Conservation (phyloP, 75 land plant genomes). For the Selaginella moellendorffii region DNA sequence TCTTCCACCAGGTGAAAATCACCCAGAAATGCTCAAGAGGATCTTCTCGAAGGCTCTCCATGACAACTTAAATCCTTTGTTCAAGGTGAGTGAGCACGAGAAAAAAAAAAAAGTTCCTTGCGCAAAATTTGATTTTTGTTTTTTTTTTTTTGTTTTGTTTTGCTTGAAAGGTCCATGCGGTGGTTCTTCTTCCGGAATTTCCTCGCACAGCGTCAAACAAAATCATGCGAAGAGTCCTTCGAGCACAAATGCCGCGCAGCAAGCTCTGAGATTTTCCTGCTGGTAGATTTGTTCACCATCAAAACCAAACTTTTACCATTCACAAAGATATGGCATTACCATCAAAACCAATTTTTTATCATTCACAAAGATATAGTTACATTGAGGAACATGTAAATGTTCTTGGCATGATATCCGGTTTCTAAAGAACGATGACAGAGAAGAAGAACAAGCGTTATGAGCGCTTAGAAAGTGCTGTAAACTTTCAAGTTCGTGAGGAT, state of each 20-base stretch:
- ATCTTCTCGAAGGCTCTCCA: conserved; percentile 57
- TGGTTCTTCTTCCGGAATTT: conserved; percentile 40
- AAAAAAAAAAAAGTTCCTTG: not conserved
- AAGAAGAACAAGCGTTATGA: not conserved
- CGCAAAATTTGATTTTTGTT: not conserved
- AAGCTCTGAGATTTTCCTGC: too few species aligned
- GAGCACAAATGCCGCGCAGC: too few species aligned
- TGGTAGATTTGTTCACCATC: too few species aligned
- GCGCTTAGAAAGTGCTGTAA: conserved; percentile 19
- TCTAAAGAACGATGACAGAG: too few species aligned
- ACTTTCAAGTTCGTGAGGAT: conserved; percentile 83
- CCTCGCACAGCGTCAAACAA: conserved; percentile 97
- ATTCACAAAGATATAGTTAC: too few species aligned
- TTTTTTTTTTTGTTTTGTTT: not conserved
- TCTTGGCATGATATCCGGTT: too few species aligned
- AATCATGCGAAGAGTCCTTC: conserved; percentile 76
- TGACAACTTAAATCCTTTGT: conserved; percentile 74
- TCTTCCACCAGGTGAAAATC: conserved; percentile 10
- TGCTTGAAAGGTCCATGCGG: conserved; percentile 40
- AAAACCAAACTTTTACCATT: too few species aligned
- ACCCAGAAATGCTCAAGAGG: conserved; percentile 21
- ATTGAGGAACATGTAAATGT: too few species aligned
- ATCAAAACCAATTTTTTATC: too few species aligned
- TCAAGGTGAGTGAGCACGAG: conserved; percentile 35
- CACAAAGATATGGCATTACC: too few species aligned